Base-by-base conservation (phyloP, 2,329 filamentous ascomycete genomes). In the Ophiostoma quercus region DNA sequence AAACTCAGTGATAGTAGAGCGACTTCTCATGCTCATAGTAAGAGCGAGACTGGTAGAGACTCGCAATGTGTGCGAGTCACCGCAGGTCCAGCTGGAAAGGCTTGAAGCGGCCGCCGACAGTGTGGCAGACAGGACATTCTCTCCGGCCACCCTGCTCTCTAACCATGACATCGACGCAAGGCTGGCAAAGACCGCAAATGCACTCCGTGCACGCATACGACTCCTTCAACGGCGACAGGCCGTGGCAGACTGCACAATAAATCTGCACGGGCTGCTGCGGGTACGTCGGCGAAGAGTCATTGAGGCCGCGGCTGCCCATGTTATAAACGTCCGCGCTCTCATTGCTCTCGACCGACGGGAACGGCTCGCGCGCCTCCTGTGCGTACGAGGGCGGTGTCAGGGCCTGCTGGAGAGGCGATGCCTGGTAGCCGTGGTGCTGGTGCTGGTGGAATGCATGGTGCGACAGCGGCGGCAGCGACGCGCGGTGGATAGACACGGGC, bases 191-290 rank as follows among this genome's bases (percentile, higher is more conserved):
- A 19, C 94, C 94, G 77, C 92, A 96, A 73, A 98, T 96, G 78
- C 95, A 98, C 79, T 97, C 94, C 0, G 94, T 97, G 78, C 94
- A 98, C 29, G 94, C 94, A 77, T 93, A 97, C 43, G 92, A 95
- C 75, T 94, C 91, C 76, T 88, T 90, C 34, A 98, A 82, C 12
- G 89, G 82, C 68, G 90, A 94, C 22, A 93, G 83, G 51, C 90
- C 87, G 73, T 92, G 88, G 77, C 94, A 98, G 66, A 90, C 91
- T 25, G 94, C 92, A 78, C 94, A 98, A 78, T 96, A 97, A 60
- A 98, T 96, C 77, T 96, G 92, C 2, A 94, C 90, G 73, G 85
- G 85, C 68, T 92, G 91, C 8, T 90, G 88, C 22, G 87, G 87
- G 80, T 91, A 91, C 76, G 85, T 89, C 29, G 87, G 87, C 1